Percentiles rank a stretch among this genome's conserved stretches.
Conservation (phyloP, 2,329 filamentous ascomycete genomes). For the Fusarium udum region DNA sequence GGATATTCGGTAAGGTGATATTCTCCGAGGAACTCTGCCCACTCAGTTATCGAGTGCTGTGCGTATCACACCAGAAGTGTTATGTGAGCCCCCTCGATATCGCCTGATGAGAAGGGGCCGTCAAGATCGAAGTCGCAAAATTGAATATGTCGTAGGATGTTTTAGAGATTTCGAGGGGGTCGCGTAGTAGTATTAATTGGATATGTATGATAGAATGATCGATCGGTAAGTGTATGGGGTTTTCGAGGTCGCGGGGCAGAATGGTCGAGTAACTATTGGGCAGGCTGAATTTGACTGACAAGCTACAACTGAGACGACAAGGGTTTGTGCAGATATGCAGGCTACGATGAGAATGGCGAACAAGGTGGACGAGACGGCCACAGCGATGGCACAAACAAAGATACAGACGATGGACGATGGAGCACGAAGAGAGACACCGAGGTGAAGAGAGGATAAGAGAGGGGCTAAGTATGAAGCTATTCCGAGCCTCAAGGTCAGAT, state of each 20-base stretch:
- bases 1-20: constrained; percentile 24
- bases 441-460: constrained; percentile 24
- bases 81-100: constrained; percentile 26
- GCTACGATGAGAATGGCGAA: constrained; percentile 24
- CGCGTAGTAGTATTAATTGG: constrained; percentile 21
- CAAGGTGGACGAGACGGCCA: constrained; percentile 8
- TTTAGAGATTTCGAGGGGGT: constrained; percentile 6
- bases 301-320: constrained; percentile 26
- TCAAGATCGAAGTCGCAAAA: constrained; percentile 21
- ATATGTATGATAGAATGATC: constrained; percentile 25
- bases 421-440: constrained; percentile 22
- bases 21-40: constrained; percentile 35
- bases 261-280: constrained; percentile 23
- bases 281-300: constrained; percentile 26
- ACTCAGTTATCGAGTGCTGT: constrained; percentile 33
- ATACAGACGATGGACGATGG: constrained; percentile 13
- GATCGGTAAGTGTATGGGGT: constrained; percentile 21
- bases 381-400: constrained; percentile 1
- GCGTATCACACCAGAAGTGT: constrained; percentile 27
- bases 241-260: constrained; percentile 32
- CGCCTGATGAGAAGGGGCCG: constrained; percentile 14
- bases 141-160: constrained; percentile 1
- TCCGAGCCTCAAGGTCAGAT: constrained; percentile 41
- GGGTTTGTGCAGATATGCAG: constrained; percentile 20
- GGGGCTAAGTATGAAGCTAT: constrained; percentile 42